These are phyloP conservation scores for Darksidea phi DNA, from an alignment of 495 filamentous ascomycete species.

Conservation along the genomic window DNA sequence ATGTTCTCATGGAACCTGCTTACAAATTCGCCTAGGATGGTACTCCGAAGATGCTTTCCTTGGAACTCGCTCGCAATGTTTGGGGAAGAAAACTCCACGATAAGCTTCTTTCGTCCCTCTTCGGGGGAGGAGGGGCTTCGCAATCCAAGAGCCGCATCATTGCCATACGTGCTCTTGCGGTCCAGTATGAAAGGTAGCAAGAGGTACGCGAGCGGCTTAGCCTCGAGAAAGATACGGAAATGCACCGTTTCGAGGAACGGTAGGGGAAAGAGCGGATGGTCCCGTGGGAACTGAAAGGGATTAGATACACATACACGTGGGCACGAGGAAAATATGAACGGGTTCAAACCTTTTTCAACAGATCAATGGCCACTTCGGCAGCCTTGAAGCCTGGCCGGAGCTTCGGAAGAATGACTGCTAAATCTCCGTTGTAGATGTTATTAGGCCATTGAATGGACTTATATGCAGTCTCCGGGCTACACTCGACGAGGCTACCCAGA, in stretches of 20 bases:
- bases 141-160: constrained; percentile 63
- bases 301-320: background rate
- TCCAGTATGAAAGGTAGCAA: constrained; percentile 23
- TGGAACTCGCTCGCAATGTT: constrained; percentile 70
- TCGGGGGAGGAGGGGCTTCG: constrained; percentile 67
- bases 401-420: constrained; percentile 18
- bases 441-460: constrained; percentile 19
- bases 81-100: constrained; percentile 56
- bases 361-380: constrained; percentile 12
- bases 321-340: background rate
- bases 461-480: constrained; percentile 6
- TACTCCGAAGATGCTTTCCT: constrained; percentile 64
- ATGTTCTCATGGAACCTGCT: constrained; percentile 50
- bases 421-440: constrained; percentile 16
- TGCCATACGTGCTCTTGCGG: constrained; percentile 60
- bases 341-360: constrained; percentile 19
- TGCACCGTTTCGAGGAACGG: constrained; percentile 25
- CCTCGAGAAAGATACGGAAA: constrained; percentile 14
- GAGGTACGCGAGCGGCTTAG: constrained; percentile 14
- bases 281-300: constrained; percentile 16
- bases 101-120: constrained; percentile 66
- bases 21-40: constrained; percentile 66
- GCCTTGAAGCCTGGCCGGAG: constrained; percentile 16
- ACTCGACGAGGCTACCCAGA: constrained; percentile 8
- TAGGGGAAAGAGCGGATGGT: constrained; percentile 17